Evolutionary conservation across 768 basidiomycete genomes (phyloP), one percentile per base, ranked within the genome.

Genomic region (Hemileccinum rubropunctum): DNA sequence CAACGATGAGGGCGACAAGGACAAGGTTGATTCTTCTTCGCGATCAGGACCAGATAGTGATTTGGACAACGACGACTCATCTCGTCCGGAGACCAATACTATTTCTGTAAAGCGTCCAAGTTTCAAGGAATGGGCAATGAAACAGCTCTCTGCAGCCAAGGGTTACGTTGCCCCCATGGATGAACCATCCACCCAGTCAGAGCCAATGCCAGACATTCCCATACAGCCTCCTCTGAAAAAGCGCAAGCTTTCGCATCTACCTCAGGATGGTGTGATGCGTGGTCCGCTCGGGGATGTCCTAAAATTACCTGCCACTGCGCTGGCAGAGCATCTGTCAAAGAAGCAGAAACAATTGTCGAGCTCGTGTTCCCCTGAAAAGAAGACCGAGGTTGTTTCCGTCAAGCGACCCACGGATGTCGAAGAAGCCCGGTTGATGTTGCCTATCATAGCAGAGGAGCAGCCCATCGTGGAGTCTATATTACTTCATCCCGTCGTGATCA

Each of bases 401-500:
- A 73, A 65, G 17, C 82, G 95, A 13, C 81, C 84, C 4, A 59
- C 74, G 13, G 87, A 86, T 17, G 82, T 95, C 6, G 80, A 89
- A 53, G 88, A 88, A 53, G 76, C 84, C 2, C 76, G 97, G 37
- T 68, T 93, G 45, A 73, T 87, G 50, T 71, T 99, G 2, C 97
- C 97, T 4, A 92, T 98, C 54, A 79, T 91, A 17, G 82, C 88
- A 7, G 95, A 98, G 66, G 97, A 99, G 61, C 94, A 98, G 61
- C 77, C 82, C 2, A 92, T 99, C 47, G 88, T 98, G 84, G 94
- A 95, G 62, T 82, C 92, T 5, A 82, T 99, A 39, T 68, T 91
- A 47, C 73, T 97, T 32, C 84, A 98, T 65, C 82, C 88, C 0
- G 88, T 95, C 6, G 86, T 93, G 26, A 50, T 68, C 33, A 59